Conservation (phyloP, 768 basidiomycete genomes). For the Hemileccinum impolitum region DNA sequence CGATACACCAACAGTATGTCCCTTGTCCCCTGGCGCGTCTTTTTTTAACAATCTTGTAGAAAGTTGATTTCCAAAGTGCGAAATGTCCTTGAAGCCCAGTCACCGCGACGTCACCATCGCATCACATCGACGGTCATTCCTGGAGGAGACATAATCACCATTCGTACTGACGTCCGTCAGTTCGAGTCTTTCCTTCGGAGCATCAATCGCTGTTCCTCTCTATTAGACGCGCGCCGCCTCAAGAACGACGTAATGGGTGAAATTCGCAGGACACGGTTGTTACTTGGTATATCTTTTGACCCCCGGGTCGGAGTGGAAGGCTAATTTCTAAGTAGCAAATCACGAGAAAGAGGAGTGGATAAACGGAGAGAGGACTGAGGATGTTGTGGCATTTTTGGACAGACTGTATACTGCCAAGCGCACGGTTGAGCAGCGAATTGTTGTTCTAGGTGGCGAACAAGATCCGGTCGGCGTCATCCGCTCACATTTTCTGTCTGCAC, state of each 20-base stretch:
- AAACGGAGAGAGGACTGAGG: constrained; percentile 79
- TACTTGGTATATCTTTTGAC: constrained; percentile 52
- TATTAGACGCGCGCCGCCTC: constrained; percentile 84
- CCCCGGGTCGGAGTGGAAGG: background rate
- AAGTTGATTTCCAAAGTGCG: constrained; percentile 86
- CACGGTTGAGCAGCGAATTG: constrained; percentile 83
- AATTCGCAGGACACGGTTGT: constrained; percentile 72
- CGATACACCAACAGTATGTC: constrained; percentile 62
- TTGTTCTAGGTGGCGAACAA: constrained; percentile 67
- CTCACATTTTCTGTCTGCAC: background rate
- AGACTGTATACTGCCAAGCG: constrained; percentile 86
- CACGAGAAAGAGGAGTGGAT: constrained; percentile 90
- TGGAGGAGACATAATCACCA: constrained; percentile 69
- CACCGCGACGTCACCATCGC: constrained; percentile 51
- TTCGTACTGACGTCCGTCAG: constrained; percentile 73
- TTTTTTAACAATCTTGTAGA: constrained; percentile 35
- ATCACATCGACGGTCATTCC: constrained; percentile 41
- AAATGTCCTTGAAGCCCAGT: constrained; percentile 77
- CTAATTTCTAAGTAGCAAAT: constrained; percentile 48
- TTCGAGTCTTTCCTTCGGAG: constrained; percentile 91
- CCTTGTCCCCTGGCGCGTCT: constrained; percentile 5
- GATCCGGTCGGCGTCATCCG: constrained; percentile 45
- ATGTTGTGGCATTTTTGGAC: constrained; percentile 82
- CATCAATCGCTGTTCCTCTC: constrained; percentile 74
- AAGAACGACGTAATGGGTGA: constrained; percentile 94